phyloP scores from a whole-genome alignment of 192 early-diverging fungal species.

The Chytriomyces confervae region DNA sequence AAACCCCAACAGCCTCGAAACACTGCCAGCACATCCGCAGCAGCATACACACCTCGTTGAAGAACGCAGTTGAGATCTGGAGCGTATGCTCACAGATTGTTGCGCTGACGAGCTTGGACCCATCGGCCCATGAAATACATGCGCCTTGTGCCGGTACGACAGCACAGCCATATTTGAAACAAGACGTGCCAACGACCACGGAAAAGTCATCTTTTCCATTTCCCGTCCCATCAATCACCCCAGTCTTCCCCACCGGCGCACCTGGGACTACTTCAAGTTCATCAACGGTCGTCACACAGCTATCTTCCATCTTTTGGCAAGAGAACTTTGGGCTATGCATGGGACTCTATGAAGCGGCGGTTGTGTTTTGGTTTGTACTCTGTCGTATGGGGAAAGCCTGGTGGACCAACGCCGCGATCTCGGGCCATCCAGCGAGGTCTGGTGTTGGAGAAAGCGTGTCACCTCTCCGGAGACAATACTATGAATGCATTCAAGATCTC shows the following conservation, averaged over 20 bases:
- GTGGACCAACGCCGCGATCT: neutral
- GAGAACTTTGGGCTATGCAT: neutral
- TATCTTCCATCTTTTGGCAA: neutral
- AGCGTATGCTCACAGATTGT: neutral
- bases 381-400: neutral
- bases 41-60: neutral
- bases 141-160: neutral
- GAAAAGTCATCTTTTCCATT: no score
- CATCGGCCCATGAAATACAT: neutral
- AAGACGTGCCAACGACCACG: no score
- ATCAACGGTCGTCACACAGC: neutral
- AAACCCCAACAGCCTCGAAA: neutral
- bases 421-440: neutral
- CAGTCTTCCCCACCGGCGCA: no score
- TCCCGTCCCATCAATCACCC: no score
- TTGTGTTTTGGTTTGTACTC: neutral
- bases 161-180: no score
- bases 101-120: neutral
- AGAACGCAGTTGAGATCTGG: neutral
- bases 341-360: neutral
- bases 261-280: no score
- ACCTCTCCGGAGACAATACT: neutral
- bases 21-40: neutral
- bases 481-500: neutral
- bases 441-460: neutral